These are phyloP conservation scores for Tuber borchii DNA, from an alignment of 495 filamentous ascomycete species.

Conservation along the genomic window DNA sequence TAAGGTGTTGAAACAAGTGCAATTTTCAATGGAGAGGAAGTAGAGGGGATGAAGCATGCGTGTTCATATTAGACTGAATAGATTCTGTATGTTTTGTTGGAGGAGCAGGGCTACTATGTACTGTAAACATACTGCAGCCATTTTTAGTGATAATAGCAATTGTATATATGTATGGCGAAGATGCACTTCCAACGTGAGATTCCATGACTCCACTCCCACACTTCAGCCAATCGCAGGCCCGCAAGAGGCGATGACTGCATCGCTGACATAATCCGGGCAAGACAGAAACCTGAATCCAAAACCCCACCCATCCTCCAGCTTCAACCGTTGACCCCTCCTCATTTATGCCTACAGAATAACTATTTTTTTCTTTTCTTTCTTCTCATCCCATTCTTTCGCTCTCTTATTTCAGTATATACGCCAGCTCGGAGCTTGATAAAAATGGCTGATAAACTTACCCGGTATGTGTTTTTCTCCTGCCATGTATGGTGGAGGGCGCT, in stretches of 20 bases:
- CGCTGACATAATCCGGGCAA: neutral
- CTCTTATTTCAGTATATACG: neutral
- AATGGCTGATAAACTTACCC: constrained; percentile 83
- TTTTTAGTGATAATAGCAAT: neutral
- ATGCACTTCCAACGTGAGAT: neutral
- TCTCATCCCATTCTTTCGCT: neutral
- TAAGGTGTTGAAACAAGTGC: too few species aligned
- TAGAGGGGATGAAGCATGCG: too few species aligned
- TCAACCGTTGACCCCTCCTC: constrained; percentile 19
- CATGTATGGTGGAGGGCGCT: constrained; percentile 13
- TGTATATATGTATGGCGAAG: neutral
- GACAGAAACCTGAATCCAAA: neutral
- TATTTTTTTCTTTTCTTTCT: neutral
- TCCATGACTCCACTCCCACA: neutral
- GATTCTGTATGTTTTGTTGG: neutral
- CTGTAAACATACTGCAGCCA: neutral
- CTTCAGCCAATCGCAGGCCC: neutral
- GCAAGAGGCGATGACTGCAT: neutral
- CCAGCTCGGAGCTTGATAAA: constrained; percentile 25
- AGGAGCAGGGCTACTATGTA: neutral
- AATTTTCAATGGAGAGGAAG: too few species aligned
- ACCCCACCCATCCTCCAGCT: neutral
- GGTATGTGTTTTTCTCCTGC: constrained; percentile 53
- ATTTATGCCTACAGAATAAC: neutral
- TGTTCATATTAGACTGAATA: neutral